These are phyloP conservation scores for Stromatinia cepivora DNA, from an alignment of 2,329 filamentous ascomycete genomes.

Conservation along the genomic window DNA sequence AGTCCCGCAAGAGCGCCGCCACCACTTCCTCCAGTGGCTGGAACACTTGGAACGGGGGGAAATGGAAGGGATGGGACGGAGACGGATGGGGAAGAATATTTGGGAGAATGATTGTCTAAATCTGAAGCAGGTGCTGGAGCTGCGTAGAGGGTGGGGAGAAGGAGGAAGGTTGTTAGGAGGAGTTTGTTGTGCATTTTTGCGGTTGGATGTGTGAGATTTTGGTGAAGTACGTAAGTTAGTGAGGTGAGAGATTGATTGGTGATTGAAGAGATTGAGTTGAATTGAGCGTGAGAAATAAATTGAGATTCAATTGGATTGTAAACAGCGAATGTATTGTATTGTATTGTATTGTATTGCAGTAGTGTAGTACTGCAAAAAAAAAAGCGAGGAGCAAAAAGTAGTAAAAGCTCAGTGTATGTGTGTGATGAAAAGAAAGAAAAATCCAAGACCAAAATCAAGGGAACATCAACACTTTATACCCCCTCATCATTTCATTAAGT, in stretches of 20 bases:
- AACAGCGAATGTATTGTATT: neutral
- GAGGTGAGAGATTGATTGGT: neutral
- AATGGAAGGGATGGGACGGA: neutral
- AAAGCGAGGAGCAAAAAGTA: neutral
- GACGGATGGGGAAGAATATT: neutral
- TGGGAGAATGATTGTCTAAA: neutral
- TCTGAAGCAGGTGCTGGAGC: neutral
- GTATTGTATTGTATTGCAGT: neutral
- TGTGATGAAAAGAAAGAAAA: constrained; percentile 2
- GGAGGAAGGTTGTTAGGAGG: neutral
- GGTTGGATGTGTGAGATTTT: neutral
- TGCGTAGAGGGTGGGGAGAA: neutral
- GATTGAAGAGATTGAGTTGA: neutral
- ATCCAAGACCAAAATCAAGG: neutral
- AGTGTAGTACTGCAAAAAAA: neutral
- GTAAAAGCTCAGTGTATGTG: constrained; percentile 1
- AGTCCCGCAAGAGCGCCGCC: neutral
- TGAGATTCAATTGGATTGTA: neutral
- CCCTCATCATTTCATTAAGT: neutral
- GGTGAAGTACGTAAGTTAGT: too few relatives aligned
- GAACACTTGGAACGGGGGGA: neutral
- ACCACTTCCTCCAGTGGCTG: neutral
- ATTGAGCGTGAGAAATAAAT: neutral
- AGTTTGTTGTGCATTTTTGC: constrained; percentile 3
- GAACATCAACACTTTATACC: constrained; percentile 4